Base-by-base conservation (phyloP, 306 rosid genomes). In the Casuarina glauca region DNA sequence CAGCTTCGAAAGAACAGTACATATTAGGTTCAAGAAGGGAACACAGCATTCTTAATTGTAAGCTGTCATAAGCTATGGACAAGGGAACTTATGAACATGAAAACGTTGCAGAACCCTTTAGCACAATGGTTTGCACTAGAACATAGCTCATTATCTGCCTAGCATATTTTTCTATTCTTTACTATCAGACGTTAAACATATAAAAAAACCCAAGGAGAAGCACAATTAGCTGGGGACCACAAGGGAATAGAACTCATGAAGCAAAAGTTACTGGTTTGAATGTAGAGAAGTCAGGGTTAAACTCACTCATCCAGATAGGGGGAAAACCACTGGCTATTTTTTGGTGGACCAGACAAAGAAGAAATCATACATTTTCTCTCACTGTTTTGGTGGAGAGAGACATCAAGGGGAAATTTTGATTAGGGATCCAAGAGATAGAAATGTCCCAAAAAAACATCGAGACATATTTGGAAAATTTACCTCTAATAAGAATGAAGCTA, bases 1-100 rank as follows among this genome's bases (percentile, higher is more conserved):
- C 38, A 67, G 61, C 74, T 39, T 68, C 26, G 32, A 54, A 72
- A 62, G 68, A 71, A 50, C 45, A 60, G 58, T 62, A 69, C 39
- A 26, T 36, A 53, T 70, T 44, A 44, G 32, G 68, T 72, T 45
- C 35, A 42, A 84, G 50, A n/a, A 20, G 19, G 64, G 39, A 8
- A 57, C 64, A 57, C 2, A n/a, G 62, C 2, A 2, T 57, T 36
- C 11, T 20, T 9, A 19, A 55, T 54, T 73, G 9, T 61, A 4
- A 32, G 42, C 35, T 41, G 35, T 9, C 2, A 13, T 6, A 32
- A 61, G 3, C 9, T 26, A 11, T 57, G 20, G 19, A 20, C 20
- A 12, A 20, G 7, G 5, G 63, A 57, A 26, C 9, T 20, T 26
- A 20, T 9, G 32, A n/a, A n/a, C 35, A n/a, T 17, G 61, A 54